Evolutionary conservation across 805 yeast species (phyloP).

Genomic region (Pichia exigua): DNA sequence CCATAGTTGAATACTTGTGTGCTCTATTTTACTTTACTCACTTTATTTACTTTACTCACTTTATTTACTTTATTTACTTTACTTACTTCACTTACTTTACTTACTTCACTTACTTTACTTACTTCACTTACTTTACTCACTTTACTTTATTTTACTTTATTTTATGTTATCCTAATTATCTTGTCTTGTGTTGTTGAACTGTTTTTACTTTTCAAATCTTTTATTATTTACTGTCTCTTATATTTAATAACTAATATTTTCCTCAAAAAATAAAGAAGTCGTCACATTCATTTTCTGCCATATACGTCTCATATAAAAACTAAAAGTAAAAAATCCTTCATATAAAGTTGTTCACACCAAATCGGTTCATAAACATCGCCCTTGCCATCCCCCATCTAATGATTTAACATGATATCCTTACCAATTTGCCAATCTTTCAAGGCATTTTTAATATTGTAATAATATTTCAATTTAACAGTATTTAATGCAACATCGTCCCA

Average conservation of each 20-base stretch:
- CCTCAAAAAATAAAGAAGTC: neutral
- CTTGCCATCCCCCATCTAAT: conserved; percentile 30
- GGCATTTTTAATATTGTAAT: conserved; percentile 70
- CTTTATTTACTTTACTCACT: too few species aligned
- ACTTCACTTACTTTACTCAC: too few species aligned
- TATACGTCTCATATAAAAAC: neutral
- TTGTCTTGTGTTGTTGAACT: neutral
- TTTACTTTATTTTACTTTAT: neutral
- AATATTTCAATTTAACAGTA: conserved; percentile 71
- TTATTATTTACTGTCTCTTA: neutral
- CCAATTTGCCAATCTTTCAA: conserved; percentile 76
- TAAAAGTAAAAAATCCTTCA: too few species aligned
- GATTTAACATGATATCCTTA: conserved; percentile 56
- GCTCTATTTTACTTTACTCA: neutral
- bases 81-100: too few species aligned
- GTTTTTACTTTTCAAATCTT: neutral
- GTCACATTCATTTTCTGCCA: neutral
- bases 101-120: too few species aligned
- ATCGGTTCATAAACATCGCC: too few species aligned
- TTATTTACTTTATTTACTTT: too few species aligned
- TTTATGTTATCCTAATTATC: neutral
- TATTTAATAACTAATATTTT: neutral
- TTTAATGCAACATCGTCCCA: conserved; percentile 55
- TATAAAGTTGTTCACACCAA: too few species aligned
- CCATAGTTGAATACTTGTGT: neutral